These are phyloP conservation scores for Fusarium odoratissimum DNA, from an alignment of 2,329 filamentous ascomycete genomes.

Conservation along the genomic window DNA sequence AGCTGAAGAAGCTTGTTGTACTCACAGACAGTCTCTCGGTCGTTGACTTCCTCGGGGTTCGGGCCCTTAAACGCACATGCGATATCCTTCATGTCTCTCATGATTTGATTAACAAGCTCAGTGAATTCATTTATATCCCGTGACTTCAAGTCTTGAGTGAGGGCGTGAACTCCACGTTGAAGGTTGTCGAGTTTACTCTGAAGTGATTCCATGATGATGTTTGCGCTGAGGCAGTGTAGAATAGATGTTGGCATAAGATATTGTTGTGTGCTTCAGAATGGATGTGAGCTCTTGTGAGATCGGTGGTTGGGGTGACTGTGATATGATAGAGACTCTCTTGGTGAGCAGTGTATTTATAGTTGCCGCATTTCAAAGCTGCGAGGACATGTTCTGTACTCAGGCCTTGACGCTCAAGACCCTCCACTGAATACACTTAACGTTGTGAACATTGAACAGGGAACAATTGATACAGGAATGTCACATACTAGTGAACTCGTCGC, in stretches of 20 bases:
- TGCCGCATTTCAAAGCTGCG: too few species aligned
- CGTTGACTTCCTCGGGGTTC: accelerated
- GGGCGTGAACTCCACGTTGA: accelerated
- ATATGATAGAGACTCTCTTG: too few species aligned
- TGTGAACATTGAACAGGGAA: too few species aligned
- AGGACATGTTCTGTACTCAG: too few species aligned
- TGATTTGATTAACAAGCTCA: accelerated
- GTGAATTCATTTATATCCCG: accelerated
- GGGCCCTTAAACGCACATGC: accelerated
- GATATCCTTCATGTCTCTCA: background rate
- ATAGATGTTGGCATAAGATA: accelerated
- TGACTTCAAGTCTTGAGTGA: background rate
- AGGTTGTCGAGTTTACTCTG: accelerated
- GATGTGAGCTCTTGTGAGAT: too few species aligned
- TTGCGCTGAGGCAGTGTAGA: background rate
- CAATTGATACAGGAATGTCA: too few species aligned
- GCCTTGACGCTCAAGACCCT: too few species aligned
- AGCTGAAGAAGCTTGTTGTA: accelerated
- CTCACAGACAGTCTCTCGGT: accelerated
- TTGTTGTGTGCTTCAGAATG: too few species aligned
- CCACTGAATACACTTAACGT: too few species aligned
- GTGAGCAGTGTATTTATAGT: too few species aligned
- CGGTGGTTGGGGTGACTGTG: too few species aligned
- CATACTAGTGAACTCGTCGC: too few species aligned
- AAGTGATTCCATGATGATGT: background rate